These are phyloP conservation scores for Diaporthe vaccinii DNA, from an alignment of 2,329 filamentous ascomycete genomes.

Conservation along the genomic window DNA sequence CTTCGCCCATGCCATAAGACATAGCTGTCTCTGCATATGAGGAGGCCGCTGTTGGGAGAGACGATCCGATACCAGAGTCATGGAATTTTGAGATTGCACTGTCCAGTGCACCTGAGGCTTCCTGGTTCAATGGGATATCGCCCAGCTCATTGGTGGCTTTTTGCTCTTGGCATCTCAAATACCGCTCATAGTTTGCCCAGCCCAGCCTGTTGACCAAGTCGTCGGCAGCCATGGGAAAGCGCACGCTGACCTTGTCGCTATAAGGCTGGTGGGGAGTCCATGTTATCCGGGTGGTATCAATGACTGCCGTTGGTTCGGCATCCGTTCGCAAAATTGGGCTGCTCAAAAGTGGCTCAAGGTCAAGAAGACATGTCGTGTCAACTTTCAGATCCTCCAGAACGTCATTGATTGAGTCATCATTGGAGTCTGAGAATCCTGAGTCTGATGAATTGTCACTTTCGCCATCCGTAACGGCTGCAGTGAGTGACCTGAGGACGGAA, in stretches of 20 bases:
- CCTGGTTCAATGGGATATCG: neutral
- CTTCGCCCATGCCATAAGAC: conserved; percentile 27
- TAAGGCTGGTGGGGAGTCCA: conserved; percentile 17
- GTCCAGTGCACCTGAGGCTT: neutral
- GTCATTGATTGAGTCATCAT: neutral
- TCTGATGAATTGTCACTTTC: conserved; percentile 12
- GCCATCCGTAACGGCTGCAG: neutral
- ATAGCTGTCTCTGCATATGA: conserved; percentile 34
- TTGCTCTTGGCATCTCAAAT: conserved; percentile 23
- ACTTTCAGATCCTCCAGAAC: conserved; percentile 27
- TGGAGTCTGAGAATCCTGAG: neutral
- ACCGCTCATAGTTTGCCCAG: conserved; percentile 27
- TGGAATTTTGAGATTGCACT: conserved; percentile 23
- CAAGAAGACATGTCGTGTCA: conserved; percentile 31
- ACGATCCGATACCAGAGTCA: conserved; percentile 29
- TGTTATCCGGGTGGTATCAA: neutral
- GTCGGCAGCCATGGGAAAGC: conserved; percentile 23
- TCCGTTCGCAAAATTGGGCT: neutral
- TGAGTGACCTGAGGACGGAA: neutral
- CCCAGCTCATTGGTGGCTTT: neutral
- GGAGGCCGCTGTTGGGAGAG: neutral
- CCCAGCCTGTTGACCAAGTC: neutral
- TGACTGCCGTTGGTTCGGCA: neutral
- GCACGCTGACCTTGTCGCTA: conserved; percentile 22
- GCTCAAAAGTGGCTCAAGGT: conserved; percentile 32